Percentiles rank a stretch among this genome's conserved stretches.
phyloP scores from a whole-genome alignment of 2,329 filamentous ascomycete genomes.

The Sporothrix euskadiensis region DNA sequence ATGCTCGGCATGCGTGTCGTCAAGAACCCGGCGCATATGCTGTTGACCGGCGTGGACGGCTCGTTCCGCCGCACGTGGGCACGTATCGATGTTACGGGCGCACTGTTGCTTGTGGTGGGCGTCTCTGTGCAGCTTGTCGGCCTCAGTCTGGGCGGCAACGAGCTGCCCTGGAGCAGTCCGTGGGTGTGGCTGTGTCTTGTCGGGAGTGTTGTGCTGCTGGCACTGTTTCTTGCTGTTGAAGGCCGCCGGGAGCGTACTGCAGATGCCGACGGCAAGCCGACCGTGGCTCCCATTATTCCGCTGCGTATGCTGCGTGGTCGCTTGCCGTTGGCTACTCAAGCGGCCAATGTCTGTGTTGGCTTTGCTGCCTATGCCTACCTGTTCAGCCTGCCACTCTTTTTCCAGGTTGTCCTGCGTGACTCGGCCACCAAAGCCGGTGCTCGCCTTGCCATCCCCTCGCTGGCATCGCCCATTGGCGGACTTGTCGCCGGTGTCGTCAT shows the following conservation, averaged over 20 bases:
- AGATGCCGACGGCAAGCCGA: constrained; percentile 41
- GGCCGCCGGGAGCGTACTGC: constrained; percentile 40
- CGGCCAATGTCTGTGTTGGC: constrained; percentile 61
- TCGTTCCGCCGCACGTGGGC: constrained; percentile 48
- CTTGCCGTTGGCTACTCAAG: constrained; percentile 56
- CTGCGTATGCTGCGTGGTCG: constrained; percentile 56
- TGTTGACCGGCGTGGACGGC: constrained; percentile 27
- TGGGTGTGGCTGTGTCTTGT: constrained; percentile 50
- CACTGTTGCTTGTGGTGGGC: constrained; percentile 57
- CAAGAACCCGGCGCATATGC: neutral
- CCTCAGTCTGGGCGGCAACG: constrained; percentile 58
- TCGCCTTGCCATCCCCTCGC: constrained; percentile 62
- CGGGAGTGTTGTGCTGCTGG: constrained; percentile 47
- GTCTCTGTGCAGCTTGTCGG: constrained; percentile 59
- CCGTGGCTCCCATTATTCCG: constrained; percentile 50
- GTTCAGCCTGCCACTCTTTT: constrained; percentile 70
- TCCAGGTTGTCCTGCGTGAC: constrained; percentile 65
- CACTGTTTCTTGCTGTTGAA: constrained; percentile 52
- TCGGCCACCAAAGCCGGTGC: constrained; percentile 64
- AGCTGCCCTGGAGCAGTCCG: constrained; percentile 54
- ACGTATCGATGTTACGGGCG: constrained; percentile 59
- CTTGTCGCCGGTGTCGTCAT: constrained; percentile 60
- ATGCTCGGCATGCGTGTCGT: constrained; percentile 11
- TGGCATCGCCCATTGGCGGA: constrained; percentile 59
- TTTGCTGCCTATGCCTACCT: constrained; percentile 65